Evolutionary conservation across 495 filamentous ascomycete species (phyloP).

Genomic region (Xylaria sp.): DNA sequence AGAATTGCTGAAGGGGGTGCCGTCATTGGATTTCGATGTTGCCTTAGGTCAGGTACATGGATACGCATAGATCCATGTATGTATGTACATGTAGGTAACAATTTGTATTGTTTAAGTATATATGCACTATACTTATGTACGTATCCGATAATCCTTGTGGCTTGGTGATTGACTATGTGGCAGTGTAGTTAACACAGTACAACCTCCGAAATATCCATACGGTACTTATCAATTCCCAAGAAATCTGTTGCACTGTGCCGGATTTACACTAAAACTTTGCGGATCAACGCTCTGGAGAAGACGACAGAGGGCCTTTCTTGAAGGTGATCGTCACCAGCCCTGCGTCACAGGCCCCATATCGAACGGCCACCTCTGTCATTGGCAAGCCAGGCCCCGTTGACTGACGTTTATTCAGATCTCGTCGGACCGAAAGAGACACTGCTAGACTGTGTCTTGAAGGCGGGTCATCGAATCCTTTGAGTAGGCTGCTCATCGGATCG

Average conservation of each 20-base stretch:
- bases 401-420: conserved; percentile 9
- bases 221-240: neutral
- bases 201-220: neutral
- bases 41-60: neutral
- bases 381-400: neutral
- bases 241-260: conserved; percentile 3
- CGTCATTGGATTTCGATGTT: neutral
- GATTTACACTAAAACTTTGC: neutral
- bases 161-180: neutral
- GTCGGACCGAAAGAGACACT: neutral
- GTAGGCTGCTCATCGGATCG: neutral
- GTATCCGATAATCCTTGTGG: too few species aligned
- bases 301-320: neutral
- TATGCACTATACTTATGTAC: too few species aligned
- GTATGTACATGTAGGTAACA: too few species aligned
- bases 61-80: too few species aligned
- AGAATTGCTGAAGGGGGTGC: neutral
- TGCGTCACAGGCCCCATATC: conserved; percentile 36
- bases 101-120: too few species aligned
- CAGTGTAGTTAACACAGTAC: neutral
- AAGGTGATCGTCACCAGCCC: conserved; percentile 30
- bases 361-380: conserved; percentile 3
- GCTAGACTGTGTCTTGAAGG: neutral
- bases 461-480: neutral
- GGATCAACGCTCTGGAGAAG: neutral